Evolutionary conservation across 129 eudicot species (phyloP).

Genomic region (Helianthus tuberosus): DNA sequence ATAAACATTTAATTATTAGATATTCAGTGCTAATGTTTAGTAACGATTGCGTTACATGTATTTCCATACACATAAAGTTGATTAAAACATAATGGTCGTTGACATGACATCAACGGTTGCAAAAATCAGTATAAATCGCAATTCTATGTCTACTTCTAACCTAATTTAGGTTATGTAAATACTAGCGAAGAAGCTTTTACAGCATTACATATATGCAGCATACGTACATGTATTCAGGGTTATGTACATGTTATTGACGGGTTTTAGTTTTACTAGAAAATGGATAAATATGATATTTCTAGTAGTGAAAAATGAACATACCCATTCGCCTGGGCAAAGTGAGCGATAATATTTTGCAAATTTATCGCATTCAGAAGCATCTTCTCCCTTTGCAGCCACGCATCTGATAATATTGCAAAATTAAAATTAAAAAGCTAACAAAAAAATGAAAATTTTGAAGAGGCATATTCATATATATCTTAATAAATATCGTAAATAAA

Average conservation of each 20-base stretch:
- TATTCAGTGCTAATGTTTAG: too few species aligned
- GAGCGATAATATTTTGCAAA: constrained; percentile 95
- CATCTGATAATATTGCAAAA: constrained; percentile 47
- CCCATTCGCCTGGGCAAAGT: constrained; percentile 99
- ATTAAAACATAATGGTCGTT: too few species aligned
- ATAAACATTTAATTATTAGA: neutral
- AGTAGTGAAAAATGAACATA: constrained; percentile 29
- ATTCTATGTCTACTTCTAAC: too few species aligned
- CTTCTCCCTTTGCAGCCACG: constrained; percentile 94
- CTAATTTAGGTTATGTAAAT: too few species aligned
- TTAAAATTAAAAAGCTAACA: neutral
- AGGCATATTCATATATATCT: neutral
- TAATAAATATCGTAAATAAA: neutral
- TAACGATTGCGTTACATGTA: too few species aligned
- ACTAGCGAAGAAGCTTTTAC: too few species aligned
- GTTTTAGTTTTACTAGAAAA: neutral
- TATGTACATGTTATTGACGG: neutral
- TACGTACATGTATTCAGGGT: neutral
- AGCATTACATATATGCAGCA: too few species aligned
- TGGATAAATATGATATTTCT: neutral
- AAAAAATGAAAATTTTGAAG: neutral
- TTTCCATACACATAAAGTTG: too few species aligned
- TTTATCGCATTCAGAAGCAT: constrained; percentile 88
- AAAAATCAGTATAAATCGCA: too few species aligned
- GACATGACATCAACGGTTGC: too few species aligned